phyloP scores from a whole-genome alignment of 176 grass and related monocot genomes.

The Oryza coarctata region DNA sequence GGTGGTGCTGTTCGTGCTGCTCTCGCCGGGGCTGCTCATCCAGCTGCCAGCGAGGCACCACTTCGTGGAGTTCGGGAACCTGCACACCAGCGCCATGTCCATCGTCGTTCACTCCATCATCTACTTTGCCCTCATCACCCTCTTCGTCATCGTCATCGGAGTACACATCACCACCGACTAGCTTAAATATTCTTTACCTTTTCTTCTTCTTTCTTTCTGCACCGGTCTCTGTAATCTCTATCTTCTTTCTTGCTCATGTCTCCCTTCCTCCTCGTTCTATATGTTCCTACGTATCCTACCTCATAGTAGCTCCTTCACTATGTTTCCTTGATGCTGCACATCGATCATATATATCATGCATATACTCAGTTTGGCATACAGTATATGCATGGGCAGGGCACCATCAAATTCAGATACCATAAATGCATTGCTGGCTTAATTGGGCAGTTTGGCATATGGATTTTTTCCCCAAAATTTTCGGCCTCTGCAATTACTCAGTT shows the following conservation, averaged over 20 bases:
- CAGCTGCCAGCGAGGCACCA: slow-evolving; percentile 41
- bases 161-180: slow-evolving; percentile 51
- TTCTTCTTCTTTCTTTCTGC: neutral
- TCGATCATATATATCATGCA: too few species aligned
- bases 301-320: too few species aligned
- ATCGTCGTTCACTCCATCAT: slow-evolving; percentile 56
- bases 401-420: too few species aligned
- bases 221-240: too few species aligned
- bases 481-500: neutral
- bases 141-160: slow-evolving; percentile 59
- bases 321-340: too few species aligned
- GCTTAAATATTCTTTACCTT: neutral
- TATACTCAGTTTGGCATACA: too few species aligned
- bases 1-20: slow-evolving; percentile 57
- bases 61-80: slow-evolving; percentile 46
- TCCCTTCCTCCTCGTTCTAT: neutral
- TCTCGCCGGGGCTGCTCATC: slow-evolving; percentile 57
- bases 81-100: slow-evolving; percentile 51
- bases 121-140: slow-evolving; percentile 54
- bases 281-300: too few species aligned
- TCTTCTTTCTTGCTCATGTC: neutral
- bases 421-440: too few species aligned
- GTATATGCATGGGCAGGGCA: too few species aligned
- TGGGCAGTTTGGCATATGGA: neutral
- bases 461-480: neutral